These are phyloP conservation scores for Collybia sp. DNA, from an alignment of 768 basidiomycete species.

Conservation along the genomic window DNA sequence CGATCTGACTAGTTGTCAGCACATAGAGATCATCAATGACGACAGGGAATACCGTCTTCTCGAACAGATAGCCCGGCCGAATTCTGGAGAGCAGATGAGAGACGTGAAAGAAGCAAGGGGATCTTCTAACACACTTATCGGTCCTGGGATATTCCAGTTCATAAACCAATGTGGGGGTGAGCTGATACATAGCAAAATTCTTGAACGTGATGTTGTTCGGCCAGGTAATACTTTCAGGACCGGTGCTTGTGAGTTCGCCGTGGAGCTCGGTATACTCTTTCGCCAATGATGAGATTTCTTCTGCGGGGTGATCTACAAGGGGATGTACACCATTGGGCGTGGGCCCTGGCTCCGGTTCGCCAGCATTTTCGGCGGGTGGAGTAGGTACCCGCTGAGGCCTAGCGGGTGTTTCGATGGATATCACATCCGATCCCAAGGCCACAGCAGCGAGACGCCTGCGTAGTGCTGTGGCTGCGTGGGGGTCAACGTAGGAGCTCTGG, in stretches of 20 bases:
- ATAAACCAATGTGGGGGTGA: conserved; percentile 92
- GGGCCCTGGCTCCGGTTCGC: background rate
- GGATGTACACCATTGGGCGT: conserved; percentile 29
- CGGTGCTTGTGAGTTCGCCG: conserved; percentile 69
- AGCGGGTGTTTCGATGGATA: conserved; percentile 1
- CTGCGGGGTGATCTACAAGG: conserved; percentile 63
- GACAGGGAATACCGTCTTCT: conserved; percentile 49
- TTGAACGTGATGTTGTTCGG: conserved; percentile 79
- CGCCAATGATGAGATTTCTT: conserved; percentile 62
- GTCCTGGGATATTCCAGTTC: conserved; percentile 96
- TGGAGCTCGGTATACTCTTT: conserved; percentile 72
- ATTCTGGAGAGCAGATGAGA: conserved; percentile 33
- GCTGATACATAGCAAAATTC: conserved; percentile 82
- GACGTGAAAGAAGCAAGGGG: background rate
- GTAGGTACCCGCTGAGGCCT: background rate
- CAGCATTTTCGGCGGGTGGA: background rate
- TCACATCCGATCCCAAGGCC: conserved; percentile 15
- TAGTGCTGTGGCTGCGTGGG: conserved; percentile 44
- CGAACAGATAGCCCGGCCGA: conserved; percentile 78
- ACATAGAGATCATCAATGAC: conserved; percentile 22
- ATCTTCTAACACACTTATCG: conserved; percentile 46
- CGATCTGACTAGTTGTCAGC: conserved; percentile 50
- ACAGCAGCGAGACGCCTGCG: conserved; percentile 52
- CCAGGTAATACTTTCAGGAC: conserved; percentile 66
- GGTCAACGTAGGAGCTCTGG: conserved; percentile 51